These are phyloP conservation scores for Yamadazyma siamensis DNA, from an alignment of 1,139 yeast species.

Conservation along the genomic window DNA sequence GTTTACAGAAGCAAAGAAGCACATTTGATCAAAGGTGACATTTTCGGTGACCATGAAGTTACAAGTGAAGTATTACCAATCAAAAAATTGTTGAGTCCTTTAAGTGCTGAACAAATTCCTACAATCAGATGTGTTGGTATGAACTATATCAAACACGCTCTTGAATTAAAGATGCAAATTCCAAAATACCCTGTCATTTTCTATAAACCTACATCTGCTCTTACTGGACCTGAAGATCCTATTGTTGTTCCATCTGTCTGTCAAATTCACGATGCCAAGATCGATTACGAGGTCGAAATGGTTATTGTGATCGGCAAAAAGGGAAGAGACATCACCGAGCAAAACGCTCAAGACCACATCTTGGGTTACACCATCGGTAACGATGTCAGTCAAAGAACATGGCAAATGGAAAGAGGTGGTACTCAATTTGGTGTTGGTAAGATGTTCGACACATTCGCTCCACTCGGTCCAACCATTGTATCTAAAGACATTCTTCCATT, in stretches of 20 bases:
- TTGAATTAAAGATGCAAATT: constrained; percentile 5
- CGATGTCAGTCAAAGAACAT: constrained; percentile 6
- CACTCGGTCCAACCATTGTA: constrained; percentile 4
- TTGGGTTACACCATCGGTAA: constrained; percentile 5
- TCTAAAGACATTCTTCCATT: constrained; percentile 2
- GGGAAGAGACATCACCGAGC: constrained; percentile 3
- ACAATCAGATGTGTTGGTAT: constrained; percentile 5
- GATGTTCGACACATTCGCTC: constrained; percentile 5
- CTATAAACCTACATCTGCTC: constrained; percentile 4
- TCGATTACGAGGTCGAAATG: constrained; percentile 5
- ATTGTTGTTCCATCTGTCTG: constrained; percentile 4
- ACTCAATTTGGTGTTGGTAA: constrained; percentile 6
- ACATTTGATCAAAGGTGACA: constrained; percentile 1
- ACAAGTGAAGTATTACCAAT: constrained; percentile 1
- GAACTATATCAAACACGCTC: constrained; percentile 5
- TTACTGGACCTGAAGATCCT: constrained; percentile 4
- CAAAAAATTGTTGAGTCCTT: constrained; percentile 3
- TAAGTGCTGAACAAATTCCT: constrained; percentile 3
- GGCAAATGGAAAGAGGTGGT: constrained; percentile 7
- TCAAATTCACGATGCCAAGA: constrained; percentile 4
- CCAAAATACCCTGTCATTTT: constrained; percentile 5
- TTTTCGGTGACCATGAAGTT: constrained; percentile 3
- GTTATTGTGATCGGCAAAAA: constrained; percentile 4
- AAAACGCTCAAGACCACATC: constrained; percentile 3
- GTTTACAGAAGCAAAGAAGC: constrained; percentile 3